Base-by-base conservation (phyloP, 495 filamentous ascomycete species). In the Neurospora sp. region DNA sequence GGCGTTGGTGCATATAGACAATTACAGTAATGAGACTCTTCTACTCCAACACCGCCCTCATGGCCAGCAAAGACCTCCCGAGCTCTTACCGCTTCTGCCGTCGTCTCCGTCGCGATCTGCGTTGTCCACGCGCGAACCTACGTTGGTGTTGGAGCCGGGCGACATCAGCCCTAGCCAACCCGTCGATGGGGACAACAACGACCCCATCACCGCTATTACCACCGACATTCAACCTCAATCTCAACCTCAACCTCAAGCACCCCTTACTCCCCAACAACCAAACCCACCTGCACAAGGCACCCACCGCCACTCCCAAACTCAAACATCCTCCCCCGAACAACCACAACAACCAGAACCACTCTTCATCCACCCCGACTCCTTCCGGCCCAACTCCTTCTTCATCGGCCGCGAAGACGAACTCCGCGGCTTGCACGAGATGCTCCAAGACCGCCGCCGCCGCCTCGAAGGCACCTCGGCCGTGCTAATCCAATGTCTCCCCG, bases 321-420 rank as follows among this genome's bases (percentile, higher is more conserved):
- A 27, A 65, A 39, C 44, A 48, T 27, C 72, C 22, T 39, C 39
- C 27, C 10, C n/a, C 10, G 46, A 53, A 53, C 46, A 48, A 2
- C 53, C 46, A 10, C 40, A 48, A 12, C 41, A n/a, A 31, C 39
- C 38, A 27, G 35, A 71, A 7, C 83, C 83, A 4, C 76, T 87
- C 12, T 92, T 94, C 73, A 87, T 94, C 48, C 91, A 89, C 59
- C 93, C 93, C 1, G 86, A 90, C 1, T 89, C 89, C 0, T 94
- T 96, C 71, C 91, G 93, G 71, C 91, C 91, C 4, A 96, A 96
- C 77, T 88, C 88, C 3, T 89, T 87, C 38, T 94, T 94, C 77
- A 88, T 91, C 69, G 93, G 92, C 4, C 90, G 94, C 79, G 80
- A 91, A 74, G 88, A 89, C 68, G 91, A 94, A 75, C 80, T 94